Conservation (phyloP, 805 yeast species). For the Wickerhamia fluorescens region DNA sequence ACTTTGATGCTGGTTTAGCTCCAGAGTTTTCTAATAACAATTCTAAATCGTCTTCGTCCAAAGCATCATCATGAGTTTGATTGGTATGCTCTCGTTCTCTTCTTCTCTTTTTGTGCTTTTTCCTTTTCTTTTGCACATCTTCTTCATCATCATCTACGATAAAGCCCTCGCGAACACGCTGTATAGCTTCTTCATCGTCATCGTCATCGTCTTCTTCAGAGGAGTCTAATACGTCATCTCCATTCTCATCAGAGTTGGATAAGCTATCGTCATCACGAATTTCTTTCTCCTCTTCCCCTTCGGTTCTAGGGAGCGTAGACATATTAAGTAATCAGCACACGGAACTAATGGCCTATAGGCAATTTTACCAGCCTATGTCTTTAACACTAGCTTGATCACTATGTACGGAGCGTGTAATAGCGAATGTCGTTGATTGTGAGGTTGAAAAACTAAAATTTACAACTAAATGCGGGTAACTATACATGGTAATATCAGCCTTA, state of each 20-base stretch:
- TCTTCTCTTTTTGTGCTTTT: conserved; percentile 36
- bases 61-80: conserved; percentile 50
- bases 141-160: conserved; percentile 83
- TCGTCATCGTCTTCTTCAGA: conserved; percentile 91
- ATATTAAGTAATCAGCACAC: too few species aligned
- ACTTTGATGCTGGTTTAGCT: conserved; percentile 38
- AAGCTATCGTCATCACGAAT: conserved; percentile 27
- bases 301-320: too few species aligned
- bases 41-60: conserved; percentile 95
- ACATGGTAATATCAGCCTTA: too few species aligned
- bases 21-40: conserved; percentile 88
- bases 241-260: conserved; percentile 28
- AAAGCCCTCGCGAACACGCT: conserved; percentile 81
- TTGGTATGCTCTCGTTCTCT: conserved; percentile 19
- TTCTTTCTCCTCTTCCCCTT: conserved; percentile 31
- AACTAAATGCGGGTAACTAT: too few species aligned
- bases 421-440: too few species aligned
- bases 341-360: too few species aligned
- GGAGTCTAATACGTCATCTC: conserved; percentile 42
- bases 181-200: conserved; percentile 78
- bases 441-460: too few species aligned
- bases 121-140: conserved; percentile 19
- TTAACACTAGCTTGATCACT: too few species aligned
- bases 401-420: neutral
- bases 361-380: too few species aligned